A percentile compares a stretch with the other conserved stretches of the same genome.
Evolutionary conservation across 2,329 filamentous ascomycete genomes (phyloP).

Genomic region (Hypoxylon rubiginosum): DNA sequence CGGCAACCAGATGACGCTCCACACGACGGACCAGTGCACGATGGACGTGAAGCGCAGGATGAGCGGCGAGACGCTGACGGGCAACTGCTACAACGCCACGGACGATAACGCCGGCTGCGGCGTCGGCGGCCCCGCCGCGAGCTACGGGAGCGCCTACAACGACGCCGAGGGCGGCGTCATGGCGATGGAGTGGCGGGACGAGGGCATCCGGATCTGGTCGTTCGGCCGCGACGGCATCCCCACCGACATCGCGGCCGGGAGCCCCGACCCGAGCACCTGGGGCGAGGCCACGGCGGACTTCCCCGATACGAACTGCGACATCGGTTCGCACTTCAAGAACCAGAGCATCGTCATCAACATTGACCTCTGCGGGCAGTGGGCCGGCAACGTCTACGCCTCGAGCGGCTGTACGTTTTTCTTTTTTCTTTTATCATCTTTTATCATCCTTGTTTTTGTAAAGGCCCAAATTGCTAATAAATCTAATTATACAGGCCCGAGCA

Average conservation of each 20-base stretch:
- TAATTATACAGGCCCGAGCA: conserved; percentile 60
- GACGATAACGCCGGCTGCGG: conserved; percentile 70
- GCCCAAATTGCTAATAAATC: conserved; percentile 43
- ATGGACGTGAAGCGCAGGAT: conserved; percentile 68
- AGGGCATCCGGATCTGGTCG: conserved; percentile 74
- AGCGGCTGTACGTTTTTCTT: conserved; percentile 59
- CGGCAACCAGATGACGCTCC: conserved; percentile 72
- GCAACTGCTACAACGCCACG: conserved; percentile 65
- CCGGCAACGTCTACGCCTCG: conserved; percentile 60
- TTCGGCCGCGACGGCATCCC: conserved; percentile 65
- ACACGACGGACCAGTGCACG: conserved; percentile 66
- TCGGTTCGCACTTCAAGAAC: conserved; percentile 71
- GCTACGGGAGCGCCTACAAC: conserved; percentile 68
- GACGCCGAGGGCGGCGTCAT: conserved; percentile 68
- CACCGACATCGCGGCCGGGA: conserved; percentile 62
- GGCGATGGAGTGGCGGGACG: conserved; percentile 71
- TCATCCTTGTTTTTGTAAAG: neutral
- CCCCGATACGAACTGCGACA: conserved; percentile 72
- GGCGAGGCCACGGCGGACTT: conserved; percentile 74
- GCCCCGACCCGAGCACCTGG: conserved; percentile 73
- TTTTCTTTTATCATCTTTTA: conserved; percentile 34
- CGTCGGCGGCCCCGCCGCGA: conserved; percentile 59
- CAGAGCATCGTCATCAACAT: conserved; percentile 77
- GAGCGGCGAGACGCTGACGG: conserved; percentile 58
- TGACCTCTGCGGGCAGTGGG: conserved; percentile 72